Conservation (phyloP, 331 rosid species). For the Acacia concinna region DNA sequence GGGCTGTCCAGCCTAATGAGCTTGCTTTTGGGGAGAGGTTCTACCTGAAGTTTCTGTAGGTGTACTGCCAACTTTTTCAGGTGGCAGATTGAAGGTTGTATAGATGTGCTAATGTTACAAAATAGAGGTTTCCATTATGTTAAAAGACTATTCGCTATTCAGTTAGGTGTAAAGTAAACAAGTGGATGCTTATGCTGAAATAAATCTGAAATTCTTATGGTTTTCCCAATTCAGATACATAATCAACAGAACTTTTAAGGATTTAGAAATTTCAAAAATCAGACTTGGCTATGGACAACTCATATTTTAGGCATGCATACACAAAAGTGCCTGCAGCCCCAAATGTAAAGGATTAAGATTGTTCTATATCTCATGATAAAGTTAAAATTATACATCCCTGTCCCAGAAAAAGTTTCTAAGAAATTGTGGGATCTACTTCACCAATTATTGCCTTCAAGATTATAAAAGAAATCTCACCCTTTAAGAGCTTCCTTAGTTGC, state of each 20-base stretch:
- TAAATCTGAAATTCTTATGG: constrained; percentile 5
- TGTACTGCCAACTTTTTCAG: not conserved
- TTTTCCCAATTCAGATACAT: constrained; percentile 19
- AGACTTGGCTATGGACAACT: constrained; percentile 8
- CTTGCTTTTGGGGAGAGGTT: not conserved
- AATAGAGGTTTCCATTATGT: not conserved
- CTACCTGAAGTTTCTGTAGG: not conserved
- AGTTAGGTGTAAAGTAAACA: not conserved
- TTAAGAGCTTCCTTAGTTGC: constrained; percentile 77
- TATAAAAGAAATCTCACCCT: constrained; percentile 61
- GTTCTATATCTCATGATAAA: not conserved
- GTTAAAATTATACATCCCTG: constrained; percentile 12
- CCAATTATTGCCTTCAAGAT: constrained; percentile 27
- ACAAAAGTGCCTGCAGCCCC: constrained; percentile 10
- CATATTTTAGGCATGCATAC: not conserved
- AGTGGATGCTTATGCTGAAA: not conserved
- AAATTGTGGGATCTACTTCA: constrained; percentile 14
- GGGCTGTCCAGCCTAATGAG: not conserved
- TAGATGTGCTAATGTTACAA: constrained; percentile 1
- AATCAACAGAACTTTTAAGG: constrained; percentile 6
- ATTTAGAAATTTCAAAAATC: constrained; percentile 19
- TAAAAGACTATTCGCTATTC: constrained; percentile 9
- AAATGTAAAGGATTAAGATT: constrained; percentile 8
- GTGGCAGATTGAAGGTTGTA: constrained; percentile 7
- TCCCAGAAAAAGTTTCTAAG: constrained; percentile 1